Evolutionary conservation across 2,329 filamentous ascomycete species (phyloP), one percentile per base, ranked within the genome.

Genomic region (Mollisia scopiformis): DNA sequence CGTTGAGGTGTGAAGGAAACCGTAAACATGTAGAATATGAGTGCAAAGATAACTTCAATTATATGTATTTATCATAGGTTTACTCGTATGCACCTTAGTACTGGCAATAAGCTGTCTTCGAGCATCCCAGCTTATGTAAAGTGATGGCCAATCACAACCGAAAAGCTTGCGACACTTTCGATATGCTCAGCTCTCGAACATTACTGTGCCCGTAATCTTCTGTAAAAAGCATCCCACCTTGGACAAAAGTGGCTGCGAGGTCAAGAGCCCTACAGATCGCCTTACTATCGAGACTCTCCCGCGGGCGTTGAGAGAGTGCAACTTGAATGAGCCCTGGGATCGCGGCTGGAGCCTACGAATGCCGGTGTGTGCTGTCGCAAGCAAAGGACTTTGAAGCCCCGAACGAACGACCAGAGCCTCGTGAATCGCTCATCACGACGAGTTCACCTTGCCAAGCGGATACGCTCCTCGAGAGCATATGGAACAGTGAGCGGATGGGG

Each of bases 401-500:
- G n/a, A n/a, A n/a, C n/a, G n/a, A n/a, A 58, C 51, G 30, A 47
- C 50, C 35, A 56, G 16, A 50, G 43, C 39, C 52, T 57, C 28
- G 46, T 43, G 27, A 25, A 54, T 7, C 21, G 13, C 39, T 27
- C 30, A 58, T 25, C n/a, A 53, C 47, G 43, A 30, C 41, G 25
- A 43, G 14, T 39, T 23, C n/a, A 28, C 30, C 10, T 46, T 28
- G 21, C 37, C 37, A 23, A 54, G 54, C n/a, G 39, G 46, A 54
- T 23, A 49, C 31, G 58, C 61, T 59, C 56, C 43, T 28, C 16
- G 61, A 61, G 58, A 58, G 53, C 57, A 55, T 57, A 28, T 33
- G 54, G 23, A 27, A 27, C 39, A 47, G 37, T 37, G 55, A 58
- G 55, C 64, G 61, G 58, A 70, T 70, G 66, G 62, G 62, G 59